Evolutionary conservation across 2,329 filamentous ascomycete species (phyloP), one percentile per base, ranked within the genome.

Genomic region (Metarhizium rileyi): DNA sequence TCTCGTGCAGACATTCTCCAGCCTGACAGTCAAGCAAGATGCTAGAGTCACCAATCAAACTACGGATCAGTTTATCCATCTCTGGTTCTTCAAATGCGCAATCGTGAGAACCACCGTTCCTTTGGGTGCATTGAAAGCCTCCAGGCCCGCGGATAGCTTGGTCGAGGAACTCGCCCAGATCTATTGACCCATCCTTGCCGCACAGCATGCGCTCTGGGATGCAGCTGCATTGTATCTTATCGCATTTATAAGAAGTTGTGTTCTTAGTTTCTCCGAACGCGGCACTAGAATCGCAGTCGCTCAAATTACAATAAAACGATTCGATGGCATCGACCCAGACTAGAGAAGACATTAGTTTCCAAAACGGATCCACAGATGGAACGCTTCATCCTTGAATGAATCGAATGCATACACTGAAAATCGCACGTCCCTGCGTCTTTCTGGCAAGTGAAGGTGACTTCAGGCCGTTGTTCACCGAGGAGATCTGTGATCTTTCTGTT

Each of bases 281-380:
- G 63, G 85, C 81, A 46, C 70, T 77, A 60, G 87, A 93, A 16
- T 79, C 69, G 71, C 93, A 98, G 16, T 84, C 84, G 60, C 88
- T 81, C 51, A 98, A 74, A 54, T 86, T 83, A 70, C 94, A 98
- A 68, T 95, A 98, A 73, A 98, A 98, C 1, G 93, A 97, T 69
- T 98, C 93, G 55, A 80, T 76, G 57, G 91, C 80, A 59, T 94
- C 90, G 44, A 98, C 89, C 91, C 93, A 98, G 70, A 98, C 86
- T 90, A 42, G 25, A 20, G 30, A 20, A 5, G 12, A 35, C 10
- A 10, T 52, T 38, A 52, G 48, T 42, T 23, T 36, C 8, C n/a
- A 33, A 23, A 10, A 23, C 10, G 10, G 6, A 23, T 7, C 12
- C 18, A 9, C 16, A 28, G 6, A 7, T 25, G 14, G 47, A 57